These are phyloP conservation scores for Pseudozyma tsukubaensis DNA, from an alignment of 1,284 basidiomycete species.

Conservation along the genomic window DNA sequence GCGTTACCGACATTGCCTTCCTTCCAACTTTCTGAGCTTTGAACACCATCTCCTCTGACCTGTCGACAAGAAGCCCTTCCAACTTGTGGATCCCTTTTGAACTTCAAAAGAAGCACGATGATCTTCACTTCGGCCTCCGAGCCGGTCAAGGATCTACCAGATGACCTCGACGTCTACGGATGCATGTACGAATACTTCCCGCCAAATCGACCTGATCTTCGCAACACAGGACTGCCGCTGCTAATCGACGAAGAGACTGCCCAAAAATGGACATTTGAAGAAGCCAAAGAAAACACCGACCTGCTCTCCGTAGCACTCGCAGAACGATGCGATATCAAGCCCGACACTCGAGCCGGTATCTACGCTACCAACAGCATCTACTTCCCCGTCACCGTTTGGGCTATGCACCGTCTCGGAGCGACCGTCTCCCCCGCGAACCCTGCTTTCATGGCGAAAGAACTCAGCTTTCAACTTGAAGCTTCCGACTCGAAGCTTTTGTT, in stretches of 20 bases:
- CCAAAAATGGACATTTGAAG: constrained; percentile 51
- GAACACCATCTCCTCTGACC: too few species aligned
- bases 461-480: constrained; percentile 71
- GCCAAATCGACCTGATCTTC: constrained; percentile 41
- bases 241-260: constrained; percentile 59
- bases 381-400: constrained; percentile 80
- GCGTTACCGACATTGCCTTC: too few species aligned
- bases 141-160: constrained; percentile 45
- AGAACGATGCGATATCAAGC: constrained; percentile 24
- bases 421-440: constrained; percentile 81
- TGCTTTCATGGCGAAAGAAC: constrained; percentile 76
- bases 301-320: constrained; percentile 38
- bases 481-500: constrained; percentile 75
- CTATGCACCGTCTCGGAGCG: constrained; percentile 78
- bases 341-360: constrained; percentile 45
- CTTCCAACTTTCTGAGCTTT: too few species aligned
- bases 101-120: constrained; percentile 8
- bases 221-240: constrained; percentile 50
- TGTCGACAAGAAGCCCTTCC: too few species aligned
- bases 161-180: constrained; percentile 55
- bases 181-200: constrained; percentile 60
- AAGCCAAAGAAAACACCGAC: constrained; percentile 47
- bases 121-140: constrained; percentile 47
- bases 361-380: constrained; percentile 70
- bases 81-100: too few species aligned